These are phyloP conservation scores for Colletotrichum ledebouriae DNA, from an alignment of 2,329 filamentous ascomycete species.

Conservation along the genomic window DNA sequence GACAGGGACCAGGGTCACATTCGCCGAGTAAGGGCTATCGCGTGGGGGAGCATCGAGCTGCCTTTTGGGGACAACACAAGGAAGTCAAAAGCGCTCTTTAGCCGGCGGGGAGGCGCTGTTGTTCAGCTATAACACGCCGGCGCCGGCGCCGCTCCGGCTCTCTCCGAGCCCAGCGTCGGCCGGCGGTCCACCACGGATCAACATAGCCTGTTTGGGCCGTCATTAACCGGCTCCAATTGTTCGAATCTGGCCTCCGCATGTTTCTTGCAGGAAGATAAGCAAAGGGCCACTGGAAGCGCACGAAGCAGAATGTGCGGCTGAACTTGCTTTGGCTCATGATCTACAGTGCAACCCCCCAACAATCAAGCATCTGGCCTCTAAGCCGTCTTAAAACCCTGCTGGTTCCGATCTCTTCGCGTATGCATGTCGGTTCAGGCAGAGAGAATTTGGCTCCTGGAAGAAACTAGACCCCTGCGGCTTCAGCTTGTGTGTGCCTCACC, in stretches of 20 bases:
- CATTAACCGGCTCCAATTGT: not conserved
- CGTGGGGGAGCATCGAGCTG: slow-evolving; percentile 25
- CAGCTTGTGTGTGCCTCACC: not conserved
- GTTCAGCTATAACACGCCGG: not conserved
- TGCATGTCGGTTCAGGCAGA: slow-evolving; percentile 1
- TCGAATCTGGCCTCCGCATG: not conserved
- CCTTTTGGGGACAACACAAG: slow-evolving; percentile 6
- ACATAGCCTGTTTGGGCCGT: slow-evolving; percentile 8
- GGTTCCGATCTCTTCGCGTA: slow-evolving; percentile 4
- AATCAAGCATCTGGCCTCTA: not conserved
- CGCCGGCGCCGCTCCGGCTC: slow-evolving; percentile 18
- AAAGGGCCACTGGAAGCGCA: slow-evolving; percentile 21
- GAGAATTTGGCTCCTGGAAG: not conserved
- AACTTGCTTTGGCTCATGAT: slow-evolving; percentile 17
- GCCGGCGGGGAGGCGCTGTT: not conserved
- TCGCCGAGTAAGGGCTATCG: slow-evolving; percentile 23
- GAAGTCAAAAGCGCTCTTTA: slow-evolving; percentile 36
- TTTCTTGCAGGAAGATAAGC: not conserved
- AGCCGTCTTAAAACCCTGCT: not conserved
- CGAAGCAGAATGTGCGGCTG: slow-evolving; percentile 23
- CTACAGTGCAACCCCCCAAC: not conserved
- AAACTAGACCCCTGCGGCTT: not conserved
- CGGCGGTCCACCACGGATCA: slow-evolving; percentile 11
- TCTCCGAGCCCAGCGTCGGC: not conserved
- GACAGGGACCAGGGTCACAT: slow-evolving; percentile 26